Evolutionary conservation across 192 early-diverging fungal species (phyloP).

Genomic region (Umbelopsis sp.): DNA sequence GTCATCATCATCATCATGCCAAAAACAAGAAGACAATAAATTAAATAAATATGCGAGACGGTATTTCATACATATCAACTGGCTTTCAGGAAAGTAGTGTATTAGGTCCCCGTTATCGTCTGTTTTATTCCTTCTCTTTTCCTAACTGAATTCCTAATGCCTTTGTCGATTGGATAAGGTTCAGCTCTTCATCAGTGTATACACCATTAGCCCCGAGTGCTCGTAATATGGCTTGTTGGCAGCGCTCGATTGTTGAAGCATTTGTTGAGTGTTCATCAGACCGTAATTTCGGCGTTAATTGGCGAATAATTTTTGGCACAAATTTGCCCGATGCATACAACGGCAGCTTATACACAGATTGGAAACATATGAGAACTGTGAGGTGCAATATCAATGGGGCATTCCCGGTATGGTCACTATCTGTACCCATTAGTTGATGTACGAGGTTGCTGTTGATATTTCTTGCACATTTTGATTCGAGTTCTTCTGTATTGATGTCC

Average conservation of each 20-base stretch:
- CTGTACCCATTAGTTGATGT: not conserved
- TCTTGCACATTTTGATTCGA: not conserved
- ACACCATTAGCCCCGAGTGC: not conserved
- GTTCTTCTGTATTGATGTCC: not conserved
- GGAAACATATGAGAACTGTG: conserved; percentile 6
- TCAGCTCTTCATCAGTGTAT: not conserved
- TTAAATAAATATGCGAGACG: no score
- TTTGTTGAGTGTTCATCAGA: not conserved
- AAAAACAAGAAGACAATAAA: no score
- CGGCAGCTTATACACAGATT: conserved; percentile 5
- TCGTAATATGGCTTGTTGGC: not conserved
- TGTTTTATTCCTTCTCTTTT: not conserved
- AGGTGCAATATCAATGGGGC: conserved; percentile 17
- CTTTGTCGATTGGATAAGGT: not conserved
- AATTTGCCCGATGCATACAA: conserved; percentile 24
- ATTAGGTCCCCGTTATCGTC: not conserved
- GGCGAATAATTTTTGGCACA: conserved; percentile 16
- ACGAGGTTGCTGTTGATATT: not conserved
- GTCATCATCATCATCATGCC: no score
- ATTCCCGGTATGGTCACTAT: not conserved
- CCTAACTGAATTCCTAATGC: not conserved
- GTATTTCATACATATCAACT: no score
- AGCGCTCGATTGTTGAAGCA: not conserved
- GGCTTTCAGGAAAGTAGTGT: no score
- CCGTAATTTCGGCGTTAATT: not conserved